These are phyloP conservation scores for Candida andamanensis DNA, from an alignment of 805 yeast genomes.

Conservation along the genomic window DNA sequence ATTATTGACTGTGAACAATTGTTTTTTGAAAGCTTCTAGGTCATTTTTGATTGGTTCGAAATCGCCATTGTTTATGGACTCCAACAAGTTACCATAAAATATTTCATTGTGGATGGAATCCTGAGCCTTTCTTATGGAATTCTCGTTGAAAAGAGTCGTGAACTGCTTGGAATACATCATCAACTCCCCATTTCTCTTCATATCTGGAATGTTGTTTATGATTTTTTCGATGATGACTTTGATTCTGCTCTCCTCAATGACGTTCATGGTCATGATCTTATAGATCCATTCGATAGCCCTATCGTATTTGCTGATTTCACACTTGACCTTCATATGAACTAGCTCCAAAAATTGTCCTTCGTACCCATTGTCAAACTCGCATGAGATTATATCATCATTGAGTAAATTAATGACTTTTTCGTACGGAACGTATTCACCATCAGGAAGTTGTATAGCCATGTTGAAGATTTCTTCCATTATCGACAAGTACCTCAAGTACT, in stretches of 20 bases:
- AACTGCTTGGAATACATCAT: conserved; percentile 64
- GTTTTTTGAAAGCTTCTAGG: conserved; percentile 47
- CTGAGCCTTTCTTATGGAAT: conserved; percentile 61
- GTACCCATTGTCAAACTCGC: conserved; percentile 51
- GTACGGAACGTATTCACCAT: conserved; percentile 46
- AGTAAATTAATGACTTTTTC: conserved; percentile 73
- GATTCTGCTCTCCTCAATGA: conserved; percentile 70
- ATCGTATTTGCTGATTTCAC: conserved; percentile 55
- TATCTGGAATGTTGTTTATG: conserved; percentile 55
- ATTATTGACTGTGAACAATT: conserved; percentile 53
- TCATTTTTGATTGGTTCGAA: conserved; percentile 42
- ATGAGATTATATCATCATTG: conserved; percentile 67
- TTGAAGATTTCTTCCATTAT: conserved; percentile 62
- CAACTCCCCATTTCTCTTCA: conserved; percentile 55
- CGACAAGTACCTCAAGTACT: conserved; percentile 59
- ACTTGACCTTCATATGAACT: conserved; percentile 55
- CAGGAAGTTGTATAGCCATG: conserved; percentile 61
- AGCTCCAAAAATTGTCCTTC: conserved; percentile 63
- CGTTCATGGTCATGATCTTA: conserved; percentile 57
- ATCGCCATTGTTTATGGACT: conserved; percentile 50
- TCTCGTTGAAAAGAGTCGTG: conserved; percentile 46
- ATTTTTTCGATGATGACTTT: conserved; percentile 59
- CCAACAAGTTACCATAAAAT: conserved; percentile 41
- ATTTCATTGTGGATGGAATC: conserved; percentile 63
- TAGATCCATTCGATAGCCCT: conserved; percentile 75